Base-by-base conservation (phyloP, 129 eudicot species). In the Escallonia herrerae region DNA sequence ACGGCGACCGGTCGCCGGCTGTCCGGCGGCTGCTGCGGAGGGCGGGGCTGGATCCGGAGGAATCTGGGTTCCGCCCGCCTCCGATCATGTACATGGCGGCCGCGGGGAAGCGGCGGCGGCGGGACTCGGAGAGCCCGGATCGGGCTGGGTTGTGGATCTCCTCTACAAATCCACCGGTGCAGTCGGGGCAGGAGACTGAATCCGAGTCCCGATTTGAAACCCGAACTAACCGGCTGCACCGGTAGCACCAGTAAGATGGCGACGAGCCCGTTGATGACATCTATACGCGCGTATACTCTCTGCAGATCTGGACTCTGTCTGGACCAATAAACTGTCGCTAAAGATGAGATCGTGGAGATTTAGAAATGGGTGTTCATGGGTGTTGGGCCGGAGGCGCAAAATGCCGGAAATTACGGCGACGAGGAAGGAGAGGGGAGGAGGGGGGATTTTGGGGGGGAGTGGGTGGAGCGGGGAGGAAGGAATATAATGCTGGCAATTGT, bases 51-150 rank as follows among this genome's bases (percentile, higher is more conserved):
- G 87, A 79, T 22, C 33, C 33, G 2, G 33, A 39, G 64, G 74
- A 72, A 58, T 81, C 62, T 12, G 86, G 37, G 39, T 70, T 43
- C 57, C 87, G 72, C 67, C 61, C 64, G 9, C 64, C 42, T 69
- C 72, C 77, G 7, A 82, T 72, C 87, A 82, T 84, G 60, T 84
- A 84, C 95, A 91, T 87, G 7, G 89, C 95, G 2, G 97, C 81
- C 4, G 95, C 77, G 2, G 90, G 94, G 41, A 82, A 82, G 40
- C 95, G 88, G 22, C 69, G 83, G 15, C 86, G 83, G 11, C 75
- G 76, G 38, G 81, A 71, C 4, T 82, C 86, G 33, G 91, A 63
- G 0, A 81, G 63, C 2, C 78, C 37, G 12, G 91, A 72, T 14
- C 80, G 69, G 74, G 78, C 39, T 45, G 88, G 86, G 14, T 80